Percentiles rank a stretch among this genome's conserved stretches.
Conservation (phyloP, 345 rosid species). For the Raphanus sativus region DNA sequence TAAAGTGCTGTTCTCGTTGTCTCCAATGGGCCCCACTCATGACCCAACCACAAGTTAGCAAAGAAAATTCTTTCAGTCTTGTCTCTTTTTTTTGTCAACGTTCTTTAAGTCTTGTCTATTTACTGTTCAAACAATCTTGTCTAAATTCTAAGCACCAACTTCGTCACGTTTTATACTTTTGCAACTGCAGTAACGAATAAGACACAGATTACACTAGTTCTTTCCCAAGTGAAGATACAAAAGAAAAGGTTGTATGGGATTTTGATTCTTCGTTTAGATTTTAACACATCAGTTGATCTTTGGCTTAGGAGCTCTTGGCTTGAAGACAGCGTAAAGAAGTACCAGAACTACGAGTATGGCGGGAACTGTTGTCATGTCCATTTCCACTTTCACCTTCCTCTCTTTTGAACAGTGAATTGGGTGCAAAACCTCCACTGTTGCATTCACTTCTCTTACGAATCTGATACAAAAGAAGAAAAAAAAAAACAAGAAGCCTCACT, state of each 20-base stretch:
- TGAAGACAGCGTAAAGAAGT: slow-evolving; percentile 61
- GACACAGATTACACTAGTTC: slow-evolving; percentile 16
- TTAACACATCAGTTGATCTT: slow-evolving; percentile 69
- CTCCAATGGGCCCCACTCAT: slow-evolving; percentile 21
- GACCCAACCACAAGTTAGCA: slow-evolving; percentile 20
- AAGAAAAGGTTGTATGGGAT: slow-evolving; percentile 1
- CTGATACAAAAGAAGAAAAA: slow-evolving; percentile 39
- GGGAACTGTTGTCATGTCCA: slow-evolving; percentile 82
- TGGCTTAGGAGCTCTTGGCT: slow-evolving; percentile 85
- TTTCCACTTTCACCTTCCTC: slow-evolving; percentile 68
- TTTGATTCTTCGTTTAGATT: neutral
- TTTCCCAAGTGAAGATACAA: slow-evolving; percentile 17
- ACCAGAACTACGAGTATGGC: slow-evolving; percentile 68
- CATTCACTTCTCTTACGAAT: slow-evolving; percentile 77
- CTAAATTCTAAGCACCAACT: slow-evolving; percentile 3
- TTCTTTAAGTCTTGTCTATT: neutral
- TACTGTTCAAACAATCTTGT: neutral
- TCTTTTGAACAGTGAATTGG: slow-evolving; percentile 88
- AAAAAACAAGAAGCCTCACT: neutral
- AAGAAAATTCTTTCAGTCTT: neutral
- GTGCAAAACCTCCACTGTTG: slow-evolving; percentile 67
- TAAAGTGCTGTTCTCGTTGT: neutral
- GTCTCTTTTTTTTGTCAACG: neutral
- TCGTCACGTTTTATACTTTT: neutral
- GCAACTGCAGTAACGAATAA: slow-evolving; percentile 16